Percentiles rank a stretch among this genome's conserved stretches.
These are phyloP conservation scores for Adansonia digitata DNA, from an alignment of 345 rosid species.

Conservation along the genomic window DNA sequence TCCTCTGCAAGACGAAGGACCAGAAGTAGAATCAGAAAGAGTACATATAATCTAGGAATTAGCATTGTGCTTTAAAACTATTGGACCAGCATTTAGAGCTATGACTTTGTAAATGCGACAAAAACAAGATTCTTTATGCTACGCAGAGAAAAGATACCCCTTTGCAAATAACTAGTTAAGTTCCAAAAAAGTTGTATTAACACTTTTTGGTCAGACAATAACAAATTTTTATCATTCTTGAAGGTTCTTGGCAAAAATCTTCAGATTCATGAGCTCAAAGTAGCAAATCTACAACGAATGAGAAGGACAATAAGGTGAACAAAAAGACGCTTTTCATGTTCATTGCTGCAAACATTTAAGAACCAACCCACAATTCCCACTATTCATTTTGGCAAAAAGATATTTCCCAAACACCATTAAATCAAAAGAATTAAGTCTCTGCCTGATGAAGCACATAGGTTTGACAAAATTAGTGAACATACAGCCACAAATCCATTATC, in stretches of 20 bases:
- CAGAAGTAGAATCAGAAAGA: conserved; percentile 16
- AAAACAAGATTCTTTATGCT: background rate
- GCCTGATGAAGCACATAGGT: background rate
- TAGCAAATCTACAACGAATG: background rate
- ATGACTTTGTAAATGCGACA: background rate
- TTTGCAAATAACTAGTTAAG: background rate
- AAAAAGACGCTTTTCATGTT: background rate
- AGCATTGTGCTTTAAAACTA: background rate
- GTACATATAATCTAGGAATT: background rate
- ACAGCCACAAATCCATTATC: background rate
- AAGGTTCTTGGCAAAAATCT: background rate
- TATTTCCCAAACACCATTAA: background rate
- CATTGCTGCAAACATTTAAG: background rate
- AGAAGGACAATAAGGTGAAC: background rate
- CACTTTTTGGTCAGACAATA: background rate
- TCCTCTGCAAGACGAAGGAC: conserved; percentile 50
- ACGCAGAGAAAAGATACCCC: background rate
- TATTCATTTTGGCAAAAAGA: background rate
- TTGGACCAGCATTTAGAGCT: background rate
- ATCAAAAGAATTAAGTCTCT: background rate
- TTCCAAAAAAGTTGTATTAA: background rate
- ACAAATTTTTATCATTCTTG: background rate
- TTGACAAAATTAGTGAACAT: background rate
- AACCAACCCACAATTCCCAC: background rate
- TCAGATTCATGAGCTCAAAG: background rate